phyloP scores from a whole-genome alignment of 352 stramenopile species.

The Pythium graminicola region DNA sequence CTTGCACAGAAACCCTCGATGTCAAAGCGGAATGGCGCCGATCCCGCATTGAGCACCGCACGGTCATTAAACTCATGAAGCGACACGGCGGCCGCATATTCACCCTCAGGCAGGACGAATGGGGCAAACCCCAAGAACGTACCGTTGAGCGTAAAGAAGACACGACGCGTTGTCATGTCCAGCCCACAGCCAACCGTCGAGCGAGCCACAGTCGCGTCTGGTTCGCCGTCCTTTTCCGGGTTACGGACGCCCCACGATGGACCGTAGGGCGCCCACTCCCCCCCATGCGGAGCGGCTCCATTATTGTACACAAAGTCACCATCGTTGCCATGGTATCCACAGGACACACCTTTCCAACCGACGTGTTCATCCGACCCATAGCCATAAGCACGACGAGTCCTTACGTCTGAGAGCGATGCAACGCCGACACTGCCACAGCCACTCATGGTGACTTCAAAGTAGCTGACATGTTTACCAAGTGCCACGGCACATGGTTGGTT shows the following conservation, averaged over 20 bases:
- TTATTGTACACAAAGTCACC: constrained; percentile 83
- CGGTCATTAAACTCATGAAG: constrained; percentile 69
- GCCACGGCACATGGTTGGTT: constrained; percentile 49
- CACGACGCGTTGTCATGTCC: constrained; percentile 34
- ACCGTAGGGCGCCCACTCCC: constrained; percentile 63
- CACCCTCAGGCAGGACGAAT: constrained; percentile 37
- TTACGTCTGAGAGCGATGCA: constrained; percentile 50
- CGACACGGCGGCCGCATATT: constrained; percentile 71
- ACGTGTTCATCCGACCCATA: constrained; percentile 80
- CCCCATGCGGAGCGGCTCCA: constrained; percentile 55
- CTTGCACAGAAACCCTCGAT: constrained; percentile 88
- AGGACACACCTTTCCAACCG: constrained; percentile 74
- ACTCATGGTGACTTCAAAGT: constrained; percentile 74
- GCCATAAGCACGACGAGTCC: constrained; percentile 55
- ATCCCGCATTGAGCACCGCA: constrained; percentile 65
- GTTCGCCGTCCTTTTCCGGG: not conserved
- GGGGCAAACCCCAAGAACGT: constrained; percentile 45
- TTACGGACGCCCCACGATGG: constrained; percentile 48
- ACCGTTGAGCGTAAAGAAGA: constrained; percentile 84
- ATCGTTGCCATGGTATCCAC: constrained; percentile 83
- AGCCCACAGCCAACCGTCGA: constrained; percentile 71
- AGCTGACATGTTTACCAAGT: constrained; percentile 47
- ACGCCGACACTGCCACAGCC: constrained; percentile 74
- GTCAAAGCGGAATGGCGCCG: constrained; percentile 69
- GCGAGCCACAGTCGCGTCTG: not conserved